Percentiles rank a stretch among this genome's conserved stretches.
Evolutionary conservation across 257 asterid species (phyloP).

Genomic region (Marsdenia floribunda): DNA sequence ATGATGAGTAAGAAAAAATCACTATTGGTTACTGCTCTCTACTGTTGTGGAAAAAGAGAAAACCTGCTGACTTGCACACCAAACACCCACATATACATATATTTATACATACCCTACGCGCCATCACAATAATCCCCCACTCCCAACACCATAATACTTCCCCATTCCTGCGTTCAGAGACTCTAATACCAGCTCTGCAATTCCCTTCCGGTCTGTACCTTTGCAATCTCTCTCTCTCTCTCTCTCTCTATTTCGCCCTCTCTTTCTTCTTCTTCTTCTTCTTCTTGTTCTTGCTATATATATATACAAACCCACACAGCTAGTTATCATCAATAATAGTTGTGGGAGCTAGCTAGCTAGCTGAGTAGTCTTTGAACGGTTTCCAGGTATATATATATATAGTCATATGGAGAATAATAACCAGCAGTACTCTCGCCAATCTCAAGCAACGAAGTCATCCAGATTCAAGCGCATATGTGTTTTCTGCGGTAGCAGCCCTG

Average conservation of each 20-base stretch:
- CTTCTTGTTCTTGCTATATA: background rate
- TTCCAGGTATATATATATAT: background rate
- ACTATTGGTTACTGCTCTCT: conserved; percentile 15
- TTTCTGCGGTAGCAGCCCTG: conserved; percentile 83
- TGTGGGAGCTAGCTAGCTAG: background rate
- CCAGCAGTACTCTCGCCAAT: conserved; percentile 15
- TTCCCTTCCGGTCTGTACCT: background rate
- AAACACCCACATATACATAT: conserved; percentile 6
- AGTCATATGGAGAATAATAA: conserved; percentile 45
- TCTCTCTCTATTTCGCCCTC: conserved; percentile 1
- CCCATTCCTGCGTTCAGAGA: background rate
- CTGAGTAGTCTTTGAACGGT: background rate
- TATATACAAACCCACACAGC: background rate
- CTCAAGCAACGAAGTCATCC: conserved; percentile 35
- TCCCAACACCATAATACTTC: background rate
- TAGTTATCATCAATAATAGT: background rate
- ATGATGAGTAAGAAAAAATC: background rate
- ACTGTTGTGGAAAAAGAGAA: conserved; percentile 13
- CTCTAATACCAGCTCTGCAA: conserved; percentile 1
- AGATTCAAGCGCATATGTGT: conserved; percentile 78
- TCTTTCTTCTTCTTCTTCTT: background rate
- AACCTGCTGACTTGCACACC: conserved; percentile 28
- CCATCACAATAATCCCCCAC: background rate
- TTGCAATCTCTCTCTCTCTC: background rate
- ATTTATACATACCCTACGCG: background rate